These are phyloP conservation scores for Cutaneotrichosporon sp. DNA, from an alignment of 1,284 basidiomycete species.

Conservation along the genomic window DNA sequence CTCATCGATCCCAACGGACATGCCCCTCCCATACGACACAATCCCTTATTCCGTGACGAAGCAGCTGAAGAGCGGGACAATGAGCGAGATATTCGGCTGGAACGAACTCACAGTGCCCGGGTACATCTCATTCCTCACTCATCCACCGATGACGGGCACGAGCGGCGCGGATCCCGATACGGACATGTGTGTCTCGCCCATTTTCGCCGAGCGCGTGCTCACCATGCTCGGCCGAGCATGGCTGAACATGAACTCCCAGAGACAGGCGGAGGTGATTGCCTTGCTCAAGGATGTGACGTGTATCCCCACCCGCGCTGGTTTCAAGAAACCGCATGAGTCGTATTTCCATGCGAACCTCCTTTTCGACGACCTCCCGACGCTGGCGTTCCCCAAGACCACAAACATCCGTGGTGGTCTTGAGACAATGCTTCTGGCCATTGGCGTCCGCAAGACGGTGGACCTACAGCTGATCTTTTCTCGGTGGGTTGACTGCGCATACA, in stretches of 20 bases:
- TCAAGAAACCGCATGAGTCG: conserved; percentile 67
- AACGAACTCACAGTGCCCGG: conserved; percentile 68
- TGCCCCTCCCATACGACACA: conserved; percentile 72
- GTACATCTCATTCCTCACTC: conserved; percentile 68
- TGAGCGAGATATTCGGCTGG: conserved; percentile 65
- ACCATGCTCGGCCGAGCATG: conserved; percentile 68
- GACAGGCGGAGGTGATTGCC: conserved; percentile 58
- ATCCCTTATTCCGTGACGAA: conserved; percentile 68
- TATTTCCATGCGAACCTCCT: conserved; percentile 86
- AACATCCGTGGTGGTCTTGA: conserved; percentile 70
- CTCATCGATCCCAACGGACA: conserved; percentile 68
- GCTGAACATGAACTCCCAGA: conserved; percentile 60
- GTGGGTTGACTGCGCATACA: conserved; percentile 47
- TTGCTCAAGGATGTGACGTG: conserved; percentile 64
- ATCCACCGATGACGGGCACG: conserved; percentile 52
- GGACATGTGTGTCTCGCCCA: conserved; percentile 63
- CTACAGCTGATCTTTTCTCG: conserved; percentile 79
- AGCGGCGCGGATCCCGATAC: conserved; percentile 52
- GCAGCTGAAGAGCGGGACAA: conserved; percentile 53
- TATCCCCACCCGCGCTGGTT: conserved; percentile 76
- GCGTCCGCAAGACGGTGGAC: conserved; percentile 87
- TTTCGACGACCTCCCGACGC: conserved; percentile 81
- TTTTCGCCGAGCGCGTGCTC: conserved; percentile 80
- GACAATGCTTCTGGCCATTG: conserved; percentile 68
- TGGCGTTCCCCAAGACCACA: conserved; percentile 65